Evolutionary conservation across 768 basidiomycete species (phyloP).

Genomic region (Gymnopilus junonius): DNA sequence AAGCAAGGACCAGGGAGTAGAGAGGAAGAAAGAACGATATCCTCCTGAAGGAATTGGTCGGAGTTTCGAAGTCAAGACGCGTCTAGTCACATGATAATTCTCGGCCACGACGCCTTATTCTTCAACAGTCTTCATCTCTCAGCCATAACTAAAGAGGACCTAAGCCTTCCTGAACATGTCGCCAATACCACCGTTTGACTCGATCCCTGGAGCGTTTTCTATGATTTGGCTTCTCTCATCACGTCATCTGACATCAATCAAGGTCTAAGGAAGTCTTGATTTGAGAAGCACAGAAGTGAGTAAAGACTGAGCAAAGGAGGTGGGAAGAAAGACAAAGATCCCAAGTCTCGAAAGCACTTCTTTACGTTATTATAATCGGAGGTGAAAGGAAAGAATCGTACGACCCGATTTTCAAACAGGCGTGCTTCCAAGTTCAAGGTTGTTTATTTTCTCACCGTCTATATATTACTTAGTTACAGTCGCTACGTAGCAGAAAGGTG

Average conservation of each 20-base stretch:
- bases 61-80: neutral
- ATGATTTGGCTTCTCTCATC: neutral
- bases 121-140: too few species aligned
- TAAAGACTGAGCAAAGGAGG: neutral
- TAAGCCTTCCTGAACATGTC: neutral
- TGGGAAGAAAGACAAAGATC: neutral
- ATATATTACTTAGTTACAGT: too few species aligned
- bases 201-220: neutral
- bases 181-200: neutral
- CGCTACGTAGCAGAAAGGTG: too few species aligned
- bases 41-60: neutral
- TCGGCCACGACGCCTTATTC: neutral
- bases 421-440: too few species aligned
- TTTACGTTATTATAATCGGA: too few species aligned
- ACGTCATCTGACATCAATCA: too few species aligned
- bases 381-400: too few species aligned
- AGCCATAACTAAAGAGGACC: too few species aligned
- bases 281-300: neutral
- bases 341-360: neutral
- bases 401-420: too few species aligned
- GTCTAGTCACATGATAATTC: neutral
- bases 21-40: neutral
- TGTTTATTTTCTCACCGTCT: too few species aligned
- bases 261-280: neutral
- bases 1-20: neutral